Conservation (phyloP, 768 basidiomycete genomes). For the Kwoniella botswanensis region DNA sequence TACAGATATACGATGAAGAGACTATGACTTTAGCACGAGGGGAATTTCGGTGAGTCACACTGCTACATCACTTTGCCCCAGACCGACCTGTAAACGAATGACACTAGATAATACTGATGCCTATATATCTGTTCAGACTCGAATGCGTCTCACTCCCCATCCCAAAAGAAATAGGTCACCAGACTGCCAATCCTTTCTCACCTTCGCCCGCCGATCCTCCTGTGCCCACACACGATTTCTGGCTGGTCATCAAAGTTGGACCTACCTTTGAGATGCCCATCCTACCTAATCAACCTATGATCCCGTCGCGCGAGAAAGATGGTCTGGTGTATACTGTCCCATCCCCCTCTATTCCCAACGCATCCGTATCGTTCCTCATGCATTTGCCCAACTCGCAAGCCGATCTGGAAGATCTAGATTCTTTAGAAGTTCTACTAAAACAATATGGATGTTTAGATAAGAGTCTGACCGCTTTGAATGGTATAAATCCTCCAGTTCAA, state of each 20-base stretch:
- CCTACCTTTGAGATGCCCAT: constrained; percentile 66
- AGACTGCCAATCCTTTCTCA: constrained; percentile 54
- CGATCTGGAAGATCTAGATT: constrained; percentile 62
- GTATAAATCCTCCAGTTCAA: constrained; percentile 12
- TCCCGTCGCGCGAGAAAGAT: constrained; percentile 54
- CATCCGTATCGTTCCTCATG: constrained; percentile 45
- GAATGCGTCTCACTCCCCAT: constrained; percentile 67
- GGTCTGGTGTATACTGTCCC: constrained; percentile 49
- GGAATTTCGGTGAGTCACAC: constrained; percentile 44
- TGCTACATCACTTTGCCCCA: neutral
- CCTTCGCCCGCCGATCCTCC: constrained; percentile 49
- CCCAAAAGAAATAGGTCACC: constrained; percentile 47
- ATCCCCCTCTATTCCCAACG: constrained; percentile 58
- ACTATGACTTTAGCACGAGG: constrained; percentile 48
- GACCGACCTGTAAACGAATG: neutral
- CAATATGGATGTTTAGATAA: constrained; percentile 64
- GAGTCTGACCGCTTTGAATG: constrained; percentile 35
- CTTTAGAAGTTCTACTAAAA: constrained; percentile 68
- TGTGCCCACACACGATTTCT: constrained; percentile 65
- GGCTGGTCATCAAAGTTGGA: constrained; percentile 68
- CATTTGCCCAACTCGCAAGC: constrained; percentile 56
- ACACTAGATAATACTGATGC: neutral
- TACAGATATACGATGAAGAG: constrained; percentile 44
- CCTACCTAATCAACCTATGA: constrained; percentile 65
- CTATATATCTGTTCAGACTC: constrained; percentile 60